Base-by-base conservation (phyloP, 129 eudicot genomes). In the Flaveria sonorensis region DNA sequence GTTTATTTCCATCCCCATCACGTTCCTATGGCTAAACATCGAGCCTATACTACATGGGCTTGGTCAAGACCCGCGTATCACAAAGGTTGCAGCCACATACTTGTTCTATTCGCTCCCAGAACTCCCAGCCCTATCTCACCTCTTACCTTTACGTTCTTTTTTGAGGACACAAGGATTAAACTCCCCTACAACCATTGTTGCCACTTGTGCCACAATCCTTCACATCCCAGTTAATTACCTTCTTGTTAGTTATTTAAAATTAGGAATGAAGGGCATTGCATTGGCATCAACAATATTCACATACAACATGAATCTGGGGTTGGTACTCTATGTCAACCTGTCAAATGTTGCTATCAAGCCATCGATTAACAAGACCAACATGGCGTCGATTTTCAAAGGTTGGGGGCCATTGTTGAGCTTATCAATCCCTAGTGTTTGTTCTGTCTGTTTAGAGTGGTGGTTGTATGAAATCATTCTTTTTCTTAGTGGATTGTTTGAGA, bases 361-460 rank as follows among this genome's bases (percentile, higher is more conserved):
- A 0, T 89, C 93, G 91, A 74, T 13, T 2, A 84, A 68, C 7
- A 77, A n/a, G 21, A 43, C 79, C 46, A 72, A 79, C 3, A 8
- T 83, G 9, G 55, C 70, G 60, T 79, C 96, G 0, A 7, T 82
- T 0, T 82, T 86, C 5, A 87, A 83, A 39, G 97, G 93, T 30
- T 92, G 97, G 97, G 26, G 80, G 10, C 89, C 90, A 0, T 48
- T 92, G 67, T 60, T 92, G 26, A 74, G 86, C 77, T 73, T 89
- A 51, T 86, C 95, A 0, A 24, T 87, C 28, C 96, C 97, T 0
- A 87, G 96, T 71, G 77, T 82, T 0, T 76, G 85, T 24, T 80
- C 89, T 0, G 90, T 87, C 2, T 92, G 97, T 46, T 66, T 92
- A 24, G 97, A 92, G 18, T 92, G 97, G 97, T 92, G 97, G 97